Conservation (phyloP, 2,329 filamentous ascomycete genomes). For the Sporothrix schenckii region DNA sequence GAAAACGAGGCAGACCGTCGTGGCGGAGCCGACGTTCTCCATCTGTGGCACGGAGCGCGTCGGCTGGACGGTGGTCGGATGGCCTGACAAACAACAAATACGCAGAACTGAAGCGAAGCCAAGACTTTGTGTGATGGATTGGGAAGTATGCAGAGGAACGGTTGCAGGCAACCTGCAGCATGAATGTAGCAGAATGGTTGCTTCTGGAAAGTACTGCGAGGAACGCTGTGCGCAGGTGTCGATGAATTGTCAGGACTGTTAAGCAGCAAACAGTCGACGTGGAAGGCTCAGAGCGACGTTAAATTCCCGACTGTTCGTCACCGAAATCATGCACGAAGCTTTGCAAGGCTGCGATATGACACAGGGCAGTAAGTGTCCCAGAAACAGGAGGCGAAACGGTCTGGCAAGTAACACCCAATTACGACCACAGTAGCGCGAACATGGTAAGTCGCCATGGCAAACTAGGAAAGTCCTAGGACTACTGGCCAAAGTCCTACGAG, state of each 20-base stretch:
- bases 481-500: conserved; percentile 19
- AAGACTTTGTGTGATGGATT: background rate
- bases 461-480: conserved; percentile 21
- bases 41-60: background rate
- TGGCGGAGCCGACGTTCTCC: conserved; percentile 26
- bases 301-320: no score
- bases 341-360: background rate
- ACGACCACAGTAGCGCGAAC: background rate
- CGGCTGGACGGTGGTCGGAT: background rate
- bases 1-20: conserved; percentile 30
- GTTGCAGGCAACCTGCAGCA: conserved; percentile 1
- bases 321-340: background rate
- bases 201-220: conserved; percentile 20
- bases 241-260: background rate
- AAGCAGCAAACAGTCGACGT: background rate
- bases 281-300: background rate
- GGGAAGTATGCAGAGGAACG: background rate
- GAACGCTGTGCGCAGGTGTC: background rate
- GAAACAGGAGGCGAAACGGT: conserved; percentile 10
- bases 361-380: background rate
- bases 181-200: background rate
- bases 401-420: conserved; percentile 1
- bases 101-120: background rate
- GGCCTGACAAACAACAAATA: background rate
- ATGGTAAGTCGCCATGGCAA: background rate